Base-by-base conservation (phyloP, 352 stramenopile species). In the Phytophthora pisi region DNA sequence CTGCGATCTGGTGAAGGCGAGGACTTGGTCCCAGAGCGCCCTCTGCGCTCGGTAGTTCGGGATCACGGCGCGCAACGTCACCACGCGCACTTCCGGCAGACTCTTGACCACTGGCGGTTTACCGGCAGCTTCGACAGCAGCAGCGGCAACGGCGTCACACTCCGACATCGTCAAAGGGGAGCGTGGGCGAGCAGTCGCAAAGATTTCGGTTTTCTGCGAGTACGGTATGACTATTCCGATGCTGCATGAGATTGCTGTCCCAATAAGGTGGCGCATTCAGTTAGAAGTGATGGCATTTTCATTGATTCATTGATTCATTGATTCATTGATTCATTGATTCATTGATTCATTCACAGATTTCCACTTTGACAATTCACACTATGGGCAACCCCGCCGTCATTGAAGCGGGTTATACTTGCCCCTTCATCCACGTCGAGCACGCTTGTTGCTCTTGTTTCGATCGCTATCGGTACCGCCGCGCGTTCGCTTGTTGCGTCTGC, bases 11-110 rank as follows among this genome's bases (percentile, higher is more conserved):
- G 57, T 61, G 50, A 84, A 82, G 9, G 64, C 30, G 7, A 70
- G 49, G 8, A 84, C 55, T 30, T 73, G 51, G 9, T 57, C 53
- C 81, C 81, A 89, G 4, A 84, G 68, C 16, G 57, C 53, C 24
- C 51, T 61, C 47, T 86, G 78, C 28, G 76, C 76, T 58, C 77
- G 75, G 68, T 86, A 89, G 69, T 79, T 78, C 9, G 61, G 47
- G 51, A 86, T 68, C 34, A 80, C 57, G 26, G 68, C 57, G 8
- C 81, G 81, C 0, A 89, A 56, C 4, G 61, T 45, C 42, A 86
- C 6, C 13, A 86, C 66, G 13, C 80, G 77, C 36, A 76, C 28
- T 53, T 49, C 64, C 1, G 67, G 64, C 5, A 84, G 11, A 11
- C 24, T 16, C 68, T 83, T 84, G 61, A 86, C 47, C 18, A 34